Evolutionary conservation across 2,329 filamentous ascomycete species (phyloP).

Genomic region (Herpotrichia juniperi): DNA sequence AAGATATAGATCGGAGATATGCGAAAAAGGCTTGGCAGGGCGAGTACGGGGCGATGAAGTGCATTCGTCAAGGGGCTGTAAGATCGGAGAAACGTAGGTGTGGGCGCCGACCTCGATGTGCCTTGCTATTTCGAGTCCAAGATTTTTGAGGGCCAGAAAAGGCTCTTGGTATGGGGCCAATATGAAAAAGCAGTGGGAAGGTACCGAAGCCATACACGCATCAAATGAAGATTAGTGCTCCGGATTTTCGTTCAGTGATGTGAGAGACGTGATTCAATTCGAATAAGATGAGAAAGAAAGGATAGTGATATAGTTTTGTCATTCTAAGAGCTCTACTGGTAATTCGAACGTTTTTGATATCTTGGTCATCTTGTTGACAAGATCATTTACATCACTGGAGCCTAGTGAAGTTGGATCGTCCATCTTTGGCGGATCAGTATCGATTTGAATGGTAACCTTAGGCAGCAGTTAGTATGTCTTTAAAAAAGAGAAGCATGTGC

Average conservation of each 20-base stretch:
- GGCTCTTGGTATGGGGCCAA: background rate
- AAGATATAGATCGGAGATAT: background rate
- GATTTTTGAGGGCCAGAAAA: background rate
- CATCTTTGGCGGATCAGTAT: conserved; percentile 53
- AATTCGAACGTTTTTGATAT: conserved; percentile 42
- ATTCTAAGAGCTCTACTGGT: conserved; percentile 42
- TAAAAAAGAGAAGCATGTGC: background rate
- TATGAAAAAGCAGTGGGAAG: background rate
- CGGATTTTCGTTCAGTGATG: background rate
- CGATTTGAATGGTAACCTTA: conserved; percentile 57
- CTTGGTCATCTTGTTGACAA: conserved; percentile 37
- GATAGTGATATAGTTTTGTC: conserved; percentile 6
- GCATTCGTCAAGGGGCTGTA: background rate
- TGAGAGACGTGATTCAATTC: too few relatives aligned
- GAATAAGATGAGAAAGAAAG: background rate
- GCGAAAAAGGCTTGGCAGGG: background rate
- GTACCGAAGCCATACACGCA: background rate
- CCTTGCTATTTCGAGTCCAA: background rate
- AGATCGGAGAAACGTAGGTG: background rate
- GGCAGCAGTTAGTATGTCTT: conserved; percentile 2
- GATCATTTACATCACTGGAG: conserved; percentile 28
- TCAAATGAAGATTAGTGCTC: too few relatives aligned
- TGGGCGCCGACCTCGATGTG: background rate
- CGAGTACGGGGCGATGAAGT: background rate
- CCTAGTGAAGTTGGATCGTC: conserved; percentile 29